phyloP scores from a whole-genome alignment of 352 stramenopile species.

The Phytopythium boreale region DNA sequence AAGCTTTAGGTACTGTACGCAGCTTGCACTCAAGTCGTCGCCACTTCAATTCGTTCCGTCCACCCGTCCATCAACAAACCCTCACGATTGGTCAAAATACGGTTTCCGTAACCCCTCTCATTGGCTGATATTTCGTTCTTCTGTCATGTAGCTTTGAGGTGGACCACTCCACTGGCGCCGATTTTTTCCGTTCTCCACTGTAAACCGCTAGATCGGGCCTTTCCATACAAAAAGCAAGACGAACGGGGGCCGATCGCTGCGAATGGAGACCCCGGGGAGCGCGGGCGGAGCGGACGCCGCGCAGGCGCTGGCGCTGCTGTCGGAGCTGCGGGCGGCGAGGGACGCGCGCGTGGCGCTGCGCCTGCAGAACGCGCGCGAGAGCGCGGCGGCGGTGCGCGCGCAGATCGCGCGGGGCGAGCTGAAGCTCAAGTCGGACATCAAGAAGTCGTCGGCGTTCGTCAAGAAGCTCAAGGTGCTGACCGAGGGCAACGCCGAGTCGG shows the following conservation, averaged over 20 bases:
- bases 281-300: background rate
- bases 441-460: conserved; percentile 97
- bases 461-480: conserved; percentile 93
- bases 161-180: background rate
- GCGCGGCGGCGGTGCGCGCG: conserved; percentile 54
- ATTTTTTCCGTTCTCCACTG: background rate
- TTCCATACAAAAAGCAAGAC: background rate
- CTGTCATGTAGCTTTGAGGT: background rate
- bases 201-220: background rate
- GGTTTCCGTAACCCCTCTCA: background rate
- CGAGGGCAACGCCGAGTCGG: conserved; percentile 62
- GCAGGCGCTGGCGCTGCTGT: conserved; percentile 29
- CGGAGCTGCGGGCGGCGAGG: conserved; percentile 40
- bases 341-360: conserved; percentile 43
- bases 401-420: conserved; percentile 85
- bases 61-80: background rate
- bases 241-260: background rate
- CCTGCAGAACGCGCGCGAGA: conserved; percentile 42
- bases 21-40: too few relatives aligned
- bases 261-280: background rate
- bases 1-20: too few relatives aligned
- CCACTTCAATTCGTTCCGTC: background rate
- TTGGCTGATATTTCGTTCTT: background rate
- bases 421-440: conserved; percentile 97
- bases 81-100: background rate